Evolutionary conservation across 805 yeast genomes (phyloP), one percentile per base, ranked within the genome.

Genomic region (Metschnikowia picachoensis): DNA sequence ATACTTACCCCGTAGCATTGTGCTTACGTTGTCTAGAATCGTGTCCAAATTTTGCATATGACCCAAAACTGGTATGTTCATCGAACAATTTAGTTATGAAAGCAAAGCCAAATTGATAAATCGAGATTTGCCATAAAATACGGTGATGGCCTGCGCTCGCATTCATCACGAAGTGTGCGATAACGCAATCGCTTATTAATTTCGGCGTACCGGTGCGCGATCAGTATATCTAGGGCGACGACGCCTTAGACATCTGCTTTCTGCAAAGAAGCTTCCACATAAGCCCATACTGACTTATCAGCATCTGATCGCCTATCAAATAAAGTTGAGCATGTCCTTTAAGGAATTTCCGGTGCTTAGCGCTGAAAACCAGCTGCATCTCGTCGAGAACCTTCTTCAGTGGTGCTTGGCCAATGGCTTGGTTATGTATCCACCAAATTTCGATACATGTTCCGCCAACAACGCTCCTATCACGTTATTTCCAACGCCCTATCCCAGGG

Each of bases 391-490:
- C 39, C 58, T 85, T 30, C 74, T 77, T 41, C 96, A 90, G 52
- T 90, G 94, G 87, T 73, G 86, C 6, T 66, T 91, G 41, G 76
- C 85, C 40, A 80, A 88, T 66, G 97, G 97, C 2, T 70, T 91
- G 37, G 76, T 82, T n/a, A 83, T 91, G 82, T 84, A 87, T 57
- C 89, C 90, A 1, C 81, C 83, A 1, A 70, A 75, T 25, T 80
- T 73, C 57, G 50, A 68, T 11, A 50, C 59, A 17, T 74, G 67
- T 55, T 64, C 67, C 41, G 76, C 77, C n/a, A 69, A 69, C 35
- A 77, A 76, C 42, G 96, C 97, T 1, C 99, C 99, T 33, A 82
- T 89, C 9, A 94, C 99, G 1, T 58, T 92, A 28, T 89, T 74
- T 59, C 99, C 99, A 4, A 86, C 97, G 0, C 96, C 96, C 7